Evolutionary conservation across 2,329 filamentous ascomycete species (phyloP).

Genomic region (Aspergillus candidus): DNA sequence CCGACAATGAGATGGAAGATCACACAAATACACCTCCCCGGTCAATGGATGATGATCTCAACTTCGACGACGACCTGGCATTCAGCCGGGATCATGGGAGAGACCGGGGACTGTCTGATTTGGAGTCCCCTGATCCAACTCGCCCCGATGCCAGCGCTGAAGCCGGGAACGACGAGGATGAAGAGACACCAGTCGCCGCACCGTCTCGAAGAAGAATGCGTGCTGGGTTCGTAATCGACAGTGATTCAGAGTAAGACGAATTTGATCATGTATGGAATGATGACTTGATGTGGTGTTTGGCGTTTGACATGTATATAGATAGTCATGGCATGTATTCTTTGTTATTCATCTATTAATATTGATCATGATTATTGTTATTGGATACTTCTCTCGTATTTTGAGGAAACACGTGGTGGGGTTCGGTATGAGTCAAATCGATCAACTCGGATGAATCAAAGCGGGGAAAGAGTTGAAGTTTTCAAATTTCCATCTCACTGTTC

Average conservation of each 20-base stretch:
- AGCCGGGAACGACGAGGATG: constrained; percentile 23
- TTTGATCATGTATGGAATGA: constrained; percentile 7
- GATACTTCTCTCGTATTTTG: no score
- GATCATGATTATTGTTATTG: no score
- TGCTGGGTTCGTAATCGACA: constrained; percentile 39
- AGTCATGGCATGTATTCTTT: background rate
- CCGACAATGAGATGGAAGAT: constrained; percentile 12
- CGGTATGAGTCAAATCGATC: no score
- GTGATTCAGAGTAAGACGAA: constrained; percentile 35
- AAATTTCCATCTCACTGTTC: no score
- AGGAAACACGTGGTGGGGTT: no score
- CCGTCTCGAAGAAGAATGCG: constrained; percentile 31
- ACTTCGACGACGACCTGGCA: constrained; percentile 30
- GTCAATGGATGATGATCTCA: constrained; percentile 27
- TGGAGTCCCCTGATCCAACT: background rate
- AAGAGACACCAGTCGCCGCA: constrained; percentile 24
- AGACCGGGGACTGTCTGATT: constrained; percentile 7
- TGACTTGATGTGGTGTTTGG: constrained; percentile 26
- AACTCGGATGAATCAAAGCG: no score
- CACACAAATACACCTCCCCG: constrained; percentile 16
- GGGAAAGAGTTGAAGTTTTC: no score
- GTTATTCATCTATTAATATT: background rate
- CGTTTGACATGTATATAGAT: constrained; percentile 1
- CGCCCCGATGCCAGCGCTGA: constrained; percentile 4
- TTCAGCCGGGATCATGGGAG: constrained; percentile 23